Conservation (phyloP, 768 basidiomycete species). For the Arthromyces matolae region DNA sequence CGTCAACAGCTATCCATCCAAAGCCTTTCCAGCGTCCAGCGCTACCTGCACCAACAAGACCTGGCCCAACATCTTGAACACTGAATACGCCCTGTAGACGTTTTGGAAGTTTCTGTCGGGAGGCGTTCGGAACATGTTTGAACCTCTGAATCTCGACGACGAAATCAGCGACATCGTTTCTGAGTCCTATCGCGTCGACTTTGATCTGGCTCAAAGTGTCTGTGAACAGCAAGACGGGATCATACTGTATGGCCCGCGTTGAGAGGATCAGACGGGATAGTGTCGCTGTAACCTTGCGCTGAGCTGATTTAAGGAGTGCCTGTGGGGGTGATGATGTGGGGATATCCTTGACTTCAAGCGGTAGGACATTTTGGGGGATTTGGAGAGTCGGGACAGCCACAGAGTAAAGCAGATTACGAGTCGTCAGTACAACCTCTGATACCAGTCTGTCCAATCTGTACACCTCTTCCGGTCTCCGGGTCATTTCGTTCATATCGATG, state of each 20-base stretch:
- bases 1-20: constrained; percentile 66
- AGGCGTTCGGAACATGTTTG: constrained; percentile 32
- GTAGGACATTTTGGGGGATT: constrained; percentile 53
- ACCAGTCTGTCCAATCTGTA: constrained; percentile 59
- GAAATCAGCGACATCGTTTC: constrained; percentile 64
- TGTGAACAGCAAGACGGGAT: constrained; percentile 56
- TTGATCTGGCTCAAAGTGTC: constrained; percentile 71
- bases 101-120: constrained; percentile 36
- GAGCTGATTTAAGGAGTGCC: constrained; percentile 70
- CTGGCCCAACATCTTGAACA: constrained; percentile 63
- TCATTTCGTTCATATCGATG: constrained; percentile 41
- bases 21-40: constrained; percentile 85
- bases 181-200: constrained; percentile 71
- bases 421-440: constrained; percentile 54
- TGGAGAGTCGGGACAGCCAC: constrained; percentile 58
- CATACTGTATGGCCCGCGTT: constrained; percentile 85
- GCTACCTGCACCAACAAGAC: constrained; percentile 73
- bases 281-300: constrained; percentile 84
- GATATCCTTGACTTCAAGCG: constrained; percentile 45
- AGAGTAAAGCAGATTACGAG: constrained; percentile 73
- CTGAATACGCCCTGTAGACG: constrained; percentile 60
- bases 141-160: constrained; percentile 62
- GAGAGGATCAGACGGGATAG: constrained; percentile 86
- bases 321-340: constrained; percentile 45
- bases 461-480: constrained; percentile 52